These are phyloP conservation scores for Pseudonitzschia delicatissima DNA, from an alignment of 108 stramenopile genomes.

Conservation along the genomic window DNA sequence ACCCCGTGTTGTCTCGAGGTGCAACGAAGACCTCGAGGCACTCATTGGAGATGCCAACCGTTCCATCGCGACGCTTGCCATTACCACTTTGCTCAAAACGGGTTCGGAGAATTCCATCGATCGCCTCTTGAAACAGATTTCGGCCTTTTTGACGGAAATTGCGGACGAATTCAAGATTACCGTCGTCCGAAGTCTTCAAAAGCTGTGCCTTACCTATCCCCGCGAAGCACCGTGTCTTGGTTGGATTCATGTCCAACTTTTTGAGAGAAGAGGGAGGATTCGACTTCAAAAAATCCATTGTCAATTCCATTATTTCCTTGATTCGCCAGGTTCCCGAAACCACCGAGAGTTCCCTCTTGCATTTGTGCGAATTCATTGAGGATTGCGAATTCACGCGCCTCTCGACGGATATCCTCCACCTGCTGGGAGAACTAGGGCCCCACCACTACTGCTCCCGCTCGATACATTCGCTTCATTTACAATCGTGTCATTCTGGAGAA, in stretches of 20 bases:
- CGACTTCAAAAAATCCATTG: conserved; percentile 92
- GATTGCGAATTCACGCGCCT: conserved; percentile 95
- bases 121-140: conserved; percentile 96
- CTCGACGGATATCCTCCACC: conserved; percentile 82
- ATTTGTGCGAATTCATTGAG: conserved; percentile 98
- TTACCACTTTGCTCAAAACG: conserved; percentile 99
- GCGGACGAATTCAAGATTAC: conserved; percentile 99
- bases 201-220: conserved; percentile 90
- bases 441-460: conserved; percentile 71
- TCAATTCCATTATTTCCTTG: conserved; percentile 80
- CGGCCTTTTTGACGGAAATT: conserved; percentile 96
- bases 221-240: conserved; percentile 85
- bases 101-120: conserved; percentile 94
- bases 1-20: conserved; percentile 93
- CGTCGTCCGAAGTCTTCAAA: conserved; percentile 83
- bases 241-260: conserved; percentile 91
- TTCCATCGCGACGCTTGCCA: conserved; percentile 97
- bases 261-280: conserved; percentile 94
- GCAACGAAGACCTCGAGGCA: conserved; percentile 98
- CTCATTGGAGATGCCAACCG: conserved; percentile 94
- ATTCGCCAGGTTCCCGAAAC: conserved; percentile 86
- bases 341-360: conserved; percentile 81
- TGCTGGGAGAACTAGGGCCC: conserved; percentile 89
- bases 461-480: conserved; percentile 98
- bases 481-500: conserved; percentile 97